phyloP scores from a whole-genome alignment of 2,329 filamentous ascomycete genomes.

The Blastomyces silverae region DNA sequence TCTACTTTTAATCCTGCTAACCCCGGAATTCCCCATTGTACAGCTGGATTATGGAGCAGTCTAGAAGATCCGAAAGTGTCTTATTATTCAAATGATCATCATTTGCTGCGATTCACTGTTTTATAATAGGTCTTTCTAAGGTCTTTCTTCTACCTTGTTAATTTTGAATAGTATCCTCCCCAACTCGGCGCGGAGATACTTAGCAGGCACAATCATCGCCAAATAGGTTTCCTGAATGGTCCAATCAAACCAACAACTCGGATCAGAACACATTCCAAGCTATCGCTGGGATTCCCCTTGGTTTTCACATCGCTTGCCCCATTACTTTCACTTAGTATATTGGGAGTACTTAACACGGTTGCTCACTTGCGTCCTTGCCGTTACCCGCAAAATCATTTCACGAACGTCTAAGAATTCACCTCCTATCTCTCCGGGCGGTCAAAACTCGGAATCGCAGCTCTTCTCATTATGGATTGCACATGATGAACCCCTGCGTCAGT shows the following conservation, averaged over 20 bases:
- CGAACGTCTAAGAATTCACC: not conserved
- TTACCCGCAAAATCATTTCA: not conserved
- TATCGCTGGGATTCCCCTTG: not conserved
- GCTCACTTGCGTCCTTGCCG: not conserved
- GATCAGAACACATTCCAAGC: not conserved
- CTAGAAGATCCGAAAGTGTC: not conserved
- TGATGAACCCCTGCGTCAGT: no score
- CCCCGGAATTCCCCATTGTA: not conserved
- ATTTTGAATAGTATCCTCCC: not conserved
- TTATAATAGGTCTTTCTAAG: not conserved
- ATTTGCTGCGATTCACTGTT: slow-evolving; percentile 1
- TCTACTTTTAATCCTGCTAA: not conserved
- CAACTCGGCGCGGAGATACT: not conserved
- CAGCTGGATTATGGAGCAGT: not conserved
- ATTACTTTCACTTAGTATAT: not conserved
- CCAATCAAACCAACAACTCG: not conserved
- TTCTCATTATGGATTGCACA: not conserved
- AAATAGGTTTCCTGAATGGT: not conserved
- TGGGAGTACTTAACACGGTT: not conserved
- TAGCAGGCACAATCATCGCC: not conserved
- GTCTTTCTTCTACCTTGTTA: not conserved
- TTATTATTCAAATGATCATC: not conserved
- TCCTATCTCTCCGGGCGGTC: not conserved
- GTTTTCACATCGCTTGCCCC: not conserved
- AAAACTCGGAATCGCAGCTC: not conserved